These are phyloP conservation scores for Canavalia gladiata DNA, from an alignment of 306 rosid genomes.

Conservation along the genomic window DNA sequence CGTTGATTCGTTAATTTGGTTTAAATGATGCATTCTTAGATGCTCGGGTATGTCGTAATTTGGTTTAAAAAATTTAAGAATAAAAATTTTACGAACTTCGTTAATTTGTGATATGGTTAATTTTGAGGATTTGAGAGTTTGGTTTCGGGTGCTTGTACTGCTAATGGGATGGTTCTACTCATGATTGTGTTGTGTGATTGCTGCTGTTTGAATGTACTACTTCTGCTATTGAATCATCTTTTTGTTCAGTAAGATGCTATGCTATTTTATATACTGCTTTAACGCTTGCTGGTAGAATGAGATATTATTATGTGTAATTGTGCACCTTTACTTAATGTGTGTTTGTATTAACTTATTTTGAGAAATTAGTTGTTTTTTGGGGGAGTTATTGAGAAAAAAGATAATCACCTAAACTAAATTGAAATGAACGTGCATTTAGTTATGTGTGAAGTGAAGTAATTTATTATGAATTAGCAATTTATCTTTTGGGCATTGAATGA, in stretches of 20 bases:
- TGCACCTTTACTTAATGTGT: neutral
- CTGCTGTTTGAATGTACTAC: conserved; percentile 12
- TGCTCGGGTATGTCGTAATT: neutral
- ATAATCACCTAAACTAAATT: neutral
- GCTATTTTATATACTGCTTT: neutral
- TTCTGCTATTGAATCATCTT: conserved; percentile 9
- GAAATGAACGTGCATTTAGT: neutral
- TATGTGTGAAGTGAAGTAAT: neutral
- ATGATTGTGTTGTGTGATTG: conserved; percentile 29
- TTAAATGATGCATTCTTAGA: neutral
- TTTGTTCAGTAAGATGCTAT: conserved; percentile 4
- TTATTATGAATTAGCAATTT: neutral
- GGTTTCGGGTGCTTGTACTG: neutral
- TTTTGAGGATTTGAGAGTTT: conserved; percentile 37
- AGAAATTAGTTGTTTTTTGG: neutral
- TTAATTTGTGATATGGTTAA: conserved; percentile 28
- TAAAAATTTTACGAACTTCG: neutral
- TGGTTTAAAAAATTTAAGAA: neutral
- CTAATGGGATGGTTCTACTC: conserved; percentile 16
- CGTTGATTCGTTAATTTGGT: neutral
- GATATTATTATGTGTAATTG: neutral
- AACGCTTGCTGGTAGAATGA: conserved; percentile 11
- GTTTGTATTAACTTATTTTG: neutral
- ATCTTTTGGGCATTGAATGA: conserved; percentile 1
- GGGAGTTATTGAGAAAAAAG: neutral